A percentile compares a stretch with the other conserved stretches of the same genome.
Evolutionary conservation across 768 basidiomycete species (phyloP).

Genomic region (Boletus subparvulus): DNA sequence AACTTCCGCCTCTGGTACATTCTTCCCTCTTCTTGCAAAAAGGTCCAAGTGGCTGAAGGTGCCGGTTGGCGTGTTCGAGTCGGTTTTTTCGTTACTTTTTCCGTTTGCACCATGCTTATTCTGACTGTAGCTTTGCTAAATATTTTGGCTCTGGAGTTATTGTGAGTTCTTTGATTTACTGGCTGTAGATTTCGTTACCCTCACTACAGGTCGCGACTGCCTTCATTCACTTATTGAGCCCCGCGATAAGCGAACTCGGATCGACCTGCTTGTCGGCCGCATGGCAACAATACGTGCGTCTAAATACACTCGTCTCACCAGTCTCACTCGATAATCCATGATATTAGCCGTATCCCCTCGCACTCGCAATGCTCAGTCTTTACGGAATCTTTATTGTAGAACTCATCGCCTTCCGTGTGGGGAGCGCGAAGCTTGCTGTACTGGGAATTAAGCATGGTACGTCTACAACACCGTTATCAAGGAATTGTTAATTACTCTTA

Average conservation of each 20-base stretch:
- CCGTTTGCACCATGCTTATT: constrained; percentile 1
- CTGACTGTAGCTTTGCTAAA: constrained; percentile 65
- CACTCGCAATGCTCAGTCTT: constrained; percentile 76
- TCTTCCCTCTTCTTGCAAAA: constrained; percentile 69
- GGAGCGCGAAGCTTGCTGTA: constrained; percentile 65
- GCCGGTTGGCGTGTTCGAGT: constrained; percentile 60
- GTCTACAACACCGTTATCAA: constrained; percentile 8
- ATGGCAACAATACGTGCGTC: constrained; percentile 75
- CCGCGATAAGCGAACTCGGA: constrained; percentile 69
- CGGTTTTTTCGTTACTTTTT: constrained; percentile 22
- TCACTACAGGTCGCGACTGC: constrained; percentile 75
- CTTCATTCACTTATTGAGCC: constrained; percentile 79
- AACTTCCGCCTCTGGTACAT: constrained; percentile 57
- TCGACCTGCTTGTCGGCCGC: constrained; percentile 65
- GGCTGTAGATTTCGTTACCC: not conserved
- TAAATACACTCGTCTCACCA: not conserved
- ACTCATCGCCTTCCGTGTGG: constrained; percentile 84
- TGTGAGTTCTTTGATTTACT: constrained; percentile 41
- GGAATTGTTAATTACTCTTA: not conserved
- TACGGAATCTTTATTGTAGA: constrained; percentile 85
- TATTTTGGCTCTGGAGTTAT: constrained; percentile 92
- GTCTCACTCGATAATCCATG: not conserved
- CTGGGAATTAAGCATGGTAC: constrained; percentile 65
- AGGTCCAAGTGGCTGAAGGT: constrained; percentile 47
- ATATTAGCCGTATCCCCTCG: constrained; percentile 75